These are phyloP conservation scores for Xylariomycetidae sp. DNA, from an alignment of 2,329 filamentous ascomycete species.

Conservation along the genomic window DNA sequence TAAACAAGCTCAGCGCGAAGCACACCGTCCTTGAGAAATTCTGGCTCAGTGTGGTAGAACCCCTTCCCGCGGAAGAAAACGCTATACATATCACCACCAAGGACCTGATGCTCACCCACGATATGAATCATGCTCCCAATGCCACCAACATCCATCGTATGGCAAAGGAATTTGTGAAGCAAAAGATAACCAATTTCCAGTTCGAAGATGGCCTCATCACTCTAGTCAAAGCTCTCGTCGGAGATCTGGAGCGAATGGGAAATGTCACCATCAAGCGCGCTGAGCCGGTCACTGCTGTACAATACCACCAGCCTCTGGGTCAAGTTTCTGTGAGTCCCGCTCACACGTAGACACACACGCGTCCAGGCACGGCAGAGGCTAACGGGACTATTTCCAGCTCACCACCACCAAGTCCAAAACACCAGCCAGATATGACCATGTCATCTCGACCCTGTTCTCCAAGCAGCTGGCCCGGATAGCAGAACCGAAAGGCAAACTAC, in stretches of 20 bases:
- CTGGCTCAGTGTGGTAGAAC: slow-evolving; percentile 32
- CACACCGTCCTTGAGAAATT: slow-evolving; percentile 50
- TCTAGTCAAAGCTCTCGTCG: slow-evolving; percentile 48
- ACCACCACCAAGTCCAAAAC: slow-evolving; percentile 22
- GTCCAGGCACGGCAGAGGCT: too few relatives aligned
- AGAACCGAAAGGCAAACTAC: slow-evolving; percentile 30
- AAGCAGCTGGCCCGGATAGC: slow-evolving; percentile 36
- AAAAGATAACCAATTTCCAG: slow-evolving; percentile 37
- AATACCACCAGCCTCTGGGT: too few relatives aligned
- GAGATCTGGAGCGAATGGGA: slow-evolving; percentile 39
- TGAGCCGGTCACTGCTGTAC: slow-evolving; percentile 42
- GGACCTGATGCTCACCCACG: slow-evolving; percentile 14
- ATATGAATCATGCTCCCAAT: slow-evolving; percentile 19
- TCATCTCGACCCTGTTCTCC: slow-evolving; percentile 58
- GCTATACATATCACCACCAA: slow-evolving; percentile 10
- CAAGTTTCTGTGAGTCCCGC: too few relatives aligned
- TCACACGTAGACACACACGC: too few relatives aligned
- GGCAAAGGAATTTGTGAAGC: slow-evolving; percentile 17
- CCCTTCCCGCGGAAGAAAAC: neutral
- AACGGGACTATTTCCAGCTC: slow-evolving; percentile 13
- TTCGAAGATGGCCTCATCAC: slow-evolving; percentile 58
- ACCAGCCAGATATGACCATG: slow-evolving; percentile 42
- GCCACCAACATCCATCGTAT: slow-evolving; percentile 19
- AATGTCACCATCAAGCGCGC: slow-evolving; percentile 56
- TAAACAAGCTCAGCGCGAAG: slow-evolving; percentile 70